Evolutionary conservation across 179 eudicot genomes (phyloP), one percentile per base, ranked within the genome.

Genomic region (Beta macrorhiza): DNA sequence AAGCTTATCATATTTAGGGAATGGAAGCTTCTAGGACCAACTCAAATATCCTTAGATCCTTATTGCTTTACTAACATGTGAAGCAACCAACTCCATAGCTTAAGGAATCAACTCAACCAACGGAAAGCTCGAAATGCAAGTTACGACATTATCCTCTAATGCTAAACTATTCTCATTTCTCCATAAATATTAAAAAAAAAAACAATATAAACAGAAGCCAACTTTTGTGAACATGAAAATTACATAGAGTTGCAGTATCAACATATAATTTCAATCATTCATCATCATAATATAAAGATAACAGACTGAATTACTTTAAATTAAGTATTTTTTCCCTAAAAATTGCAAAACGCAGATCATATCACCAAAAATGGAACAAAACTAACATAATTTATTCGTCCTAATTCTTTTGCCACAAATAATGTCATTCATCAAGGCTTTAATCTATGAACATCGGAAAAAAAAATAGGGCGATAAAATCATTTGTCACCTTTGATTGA

Each of bases 401-500:
- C 32, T 22, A 10, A 17, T 75, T 58, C 22, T 59, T 8, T 17
- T 74, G 29, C 52, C 51, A 63, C 13, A 16, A 74, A 75, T 32
- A 17, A 55, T 37, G 16, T 8, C 13, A 69, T 69, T 12, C 1
- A 70, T 56, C 5, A 58, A n/a, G 15, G 73, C 37, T 47, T 13
- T 11, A 47, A 70, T 82, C 6, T 13, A 67, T 67, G 16, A 49
- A 82, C 17, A 75, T 58, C 20, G 17, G 7, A 0, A 37, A 22
- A 6, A 14, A 15, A 37, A 37, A 37, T 37, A 20, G 19, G 19
- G 45, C n/a, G 20, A 82, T 11, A 70, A 1, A 49, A 71, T 71
- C 22, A 42, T 29, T 1, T 1, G 45, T 42, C 57, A 82, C 84
- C 84, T 82, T 76, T 16, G 22, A 7, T 57, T 25, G 5, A 76